Base-by-base conservation (phyloP, 805 yeast species). In the Cyberlindnera amylophila region DNA sequence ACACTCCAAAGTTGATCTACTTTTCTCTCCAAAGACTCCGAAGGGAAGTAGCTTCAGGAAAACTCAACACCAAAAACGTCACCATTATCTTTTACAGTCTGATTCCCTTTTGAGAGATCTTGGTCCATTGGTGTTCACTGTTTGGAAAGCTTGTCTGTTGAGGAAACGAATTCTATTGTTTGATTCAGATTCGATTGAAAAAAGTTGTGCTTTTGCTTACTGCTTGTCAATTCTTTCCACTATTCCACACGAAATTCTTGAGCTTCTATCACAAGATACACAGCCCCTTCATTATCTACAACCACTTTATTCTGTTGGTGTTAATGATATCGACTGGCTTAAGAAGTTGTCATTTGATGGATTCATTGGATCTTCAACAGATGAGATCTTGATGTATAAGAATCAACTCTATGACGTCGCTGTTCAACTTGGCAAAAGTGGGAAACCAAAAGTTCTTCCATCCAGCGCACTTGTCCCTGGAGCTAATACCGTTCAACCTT, bases 91-190 rank as follows among this genome's bases (percentile, higher is more conserved):
- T 14, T 62, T 72, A 24, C 59, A 65, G n/a, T 59, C 79, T 15
- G 67, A 75, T 1, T 59, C 65, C 11, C 61, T 80, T 30, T 53
- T 83, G 34, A 67, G 72, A 23, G 54, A 59, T 2, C 62, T 80
- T 39, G 90, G 95, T 0, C 90, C 93, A 1, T 63, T 81, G 38
- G 65, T 80, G 2, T 84, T 82, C 54, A 74, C 69, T 31, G 58
- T 82, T 4, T 86, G 82, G 79, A 83, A 80, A 60, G 68, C 77
- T 27, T 74, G 80, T 3, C 61, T 86, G 31, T 55, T 82, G 27
- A 64, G 93, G 15, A 72, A 77, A 44, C 64, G 77, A 29, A 69
- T 86, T 4, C 47, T 86, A 3, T 46, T 82, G 1, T 69, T 71
- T 53, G 58, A 67, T 52, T 45, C 63, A 37, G 45, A 52, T 42